Base-by-base conservation (phyloP, 306 rosid genomes). In the Bauhinia variegata region DNA sequence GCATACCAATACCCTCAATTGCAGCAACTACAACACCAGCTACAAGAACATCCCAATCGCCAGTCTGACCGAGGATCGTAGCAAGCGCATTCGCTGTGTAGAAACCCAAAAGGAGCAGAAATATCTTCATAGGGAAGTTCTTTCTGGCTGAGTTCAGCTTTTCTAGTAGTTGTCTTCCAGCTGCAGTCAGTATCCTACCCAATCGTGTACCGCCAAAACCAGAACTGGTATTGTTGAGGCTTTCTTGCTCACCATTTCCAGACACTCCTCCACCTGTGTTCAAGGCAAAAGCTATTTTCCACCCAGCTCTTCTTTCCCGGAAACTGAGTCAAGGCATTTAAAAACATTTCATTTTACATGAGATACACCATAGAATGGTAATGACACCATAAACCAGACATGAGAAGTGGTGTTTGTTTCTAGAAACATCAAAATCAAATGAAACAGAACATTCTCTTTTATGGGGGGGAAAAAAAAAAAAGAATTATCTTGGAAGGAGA, bases 31-130 rank as follows among this genome's bases (percentile, higher is more conserved):
- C 99, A 19, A 93, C 64, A 32, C 99, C 99, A 2, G 99, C 99
- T 64, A 90, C 99, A 73, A 90, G 78, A 73, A 93, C 97, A 69
- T 93, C 97, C 99, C 99, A 93, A 56, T 90, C 98, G 31, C 97
- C 98, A 0, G 98, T 93, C 79, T 93, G 98, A 39, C 98, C 98
- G 2, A 93, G 98, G 85, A 93, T 93, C 17, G 98, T 93, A 66
- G 96, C 97, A 0, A 89, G 71, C 14, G 97, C 98, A 65, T 93
- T 93, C 11, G 99, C 99, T 0, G 99, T 93, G 83, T 93, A 93
- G 96, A 93, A 90, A 67, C 99, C 99, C 75, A 93, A 74, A 65
- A 93, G 97, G 71, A 93, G 86, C 70, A 93, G 81, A 82, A 93
- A 90, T 77, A 88, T 42, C 77, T 93, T 93, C 96, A 82, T 75